A percentile compares a stretch with the other conserved stretches of the same genome.
phyloP scores from a whole-genome alignment of 805 yeast species.

The Yarrowia sp. region DNA sequence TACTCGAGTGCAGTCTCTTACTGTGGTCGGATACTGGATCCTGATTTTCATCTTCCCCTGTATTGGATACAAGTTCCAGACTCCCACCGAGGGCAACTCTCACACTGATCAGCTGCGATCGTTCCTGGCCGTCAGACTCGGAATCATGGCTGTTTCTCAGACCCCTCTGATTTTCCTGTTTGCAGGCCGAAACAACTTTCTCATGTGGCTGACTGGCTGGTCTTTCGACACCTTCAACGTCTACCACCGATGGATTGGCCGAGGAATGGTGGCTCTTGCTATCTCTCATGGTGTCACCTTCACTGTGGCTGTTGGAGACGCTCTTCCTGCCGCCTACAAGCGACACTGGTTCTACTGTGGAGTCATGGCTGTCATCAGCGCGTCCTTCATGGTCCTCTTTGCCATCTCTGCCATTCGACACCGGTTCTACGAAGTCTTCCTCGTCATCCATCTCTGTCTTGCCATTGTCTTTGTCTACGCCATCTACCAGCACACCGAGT shows the following conservation, averaged over 20 bases:
- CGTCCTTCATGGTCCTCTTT: slow-evolving; percentile 57
- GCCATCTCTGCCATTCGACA: slow-evolving; percentile 61
- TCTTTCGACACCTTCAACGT: slow-evolving; percentile 64
- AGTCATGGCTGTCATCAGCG: slow-evolving; percentile 53
- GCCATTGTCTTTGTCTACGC: slow-evolving; percentile 62
- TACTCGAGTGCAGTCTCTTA: slow-evolving; percentile 52
- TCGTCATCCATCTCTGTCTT: slow-evolving; percentile 62
- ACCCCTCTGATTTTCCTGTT: slow-evolving; percentile 58
- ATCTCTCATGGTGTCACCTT: slow-evolving; percentile 63
- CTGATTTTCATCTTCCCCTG: slow-evolving; percentile 49
- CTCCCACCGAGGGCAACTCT: slow-evolving; percentile 14
- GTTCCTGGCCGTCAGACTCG: slow-evolving; percentile 55
- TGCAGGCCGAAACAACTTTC: slow-evolving; percentile 73
- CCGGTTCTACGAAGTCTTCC: slow-evolving; percentile 64
- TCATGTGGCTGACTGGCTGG: slow-evolving; percentile 68
- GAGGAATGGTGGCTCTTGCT: slow-evolving; percentile 58
- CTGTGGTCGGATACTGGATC: slow-evolving; percentile 49
- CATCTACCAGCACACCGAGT: slow-evolving; percentile 63
- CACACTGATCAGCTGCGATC: slow-evolving; percentile 47
- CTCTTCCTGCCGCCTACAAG: slow-evolving; percentile 24
- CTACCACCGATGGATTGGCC: slow-evolving; percentile 69
- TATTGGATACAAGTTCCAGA: slow-evolving; percentile 41
- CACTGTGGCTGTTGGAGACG: slow-evolving; percentile 55
- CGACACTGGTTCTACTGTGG: slow-evolving; percentile 49
- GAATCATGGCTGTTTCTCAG: slow-evolving; percentile 57